Evolutionary conservation across 441 rosid genomes (phyloP).

Genomic region (Mallotus japonicus): DNA sequence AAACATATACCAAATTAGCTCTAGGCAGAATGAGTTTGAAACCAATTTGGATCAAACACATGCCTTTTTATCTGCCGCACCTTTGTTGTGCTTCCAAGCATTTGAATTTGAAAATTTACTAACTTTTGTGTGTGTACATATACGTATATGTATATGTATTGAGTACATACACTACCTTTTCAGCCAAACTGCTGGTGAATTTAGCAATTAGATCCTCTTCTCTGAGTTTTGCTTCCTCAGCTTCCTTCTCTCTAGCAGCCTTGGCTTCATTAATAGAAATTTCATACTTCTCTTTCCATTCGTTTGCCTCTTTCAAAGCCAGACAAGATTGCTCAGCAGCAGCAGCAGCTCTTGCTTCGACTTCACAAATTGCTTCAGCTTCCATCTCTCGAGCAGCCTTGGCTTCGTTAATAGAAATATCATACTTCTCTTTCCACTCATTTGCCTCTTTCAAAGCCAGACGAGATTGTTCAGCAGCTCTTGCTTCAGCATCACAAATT

Average conservation of each 20-base stretch:
- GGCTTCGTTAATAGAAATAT: constrained; percentile 16
- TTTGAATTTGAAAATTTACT: not conserved
- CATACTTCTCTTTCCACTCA: constrained; percentile 19
- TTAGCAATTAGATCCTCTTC: constrained; percentile 6
- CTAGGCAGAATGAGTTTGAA: not conserved
- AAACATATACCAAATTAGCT: not conserved
- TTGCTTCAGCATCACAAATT: constrained; percentile 2
- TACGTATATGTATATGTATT: no score
- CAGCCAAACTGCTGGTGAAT: constrained; percentile 14
- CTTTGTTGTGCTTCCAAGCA: not conserved
- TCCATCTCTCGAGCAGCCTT: constrained; percentile 3
- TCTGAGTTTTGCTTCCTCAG: constrained; percentile 3
- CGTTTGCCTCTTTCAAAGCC: constrained; percentile 14
- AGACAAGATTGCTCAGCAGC: constrained; percentile 3
- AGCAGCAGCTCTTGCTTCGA: not conserved
- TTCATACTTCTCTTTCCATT: constrained; percentile 20
- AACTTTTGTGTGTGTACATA: no score
- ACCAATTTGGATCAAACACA: not conserved
- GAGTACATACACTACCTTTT: constrained; percentile 12
- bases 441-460: constrained; percentile 12
- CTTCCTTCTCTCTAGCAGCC: constrained; percentile 6
- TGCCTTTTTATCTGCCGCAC: not conserved
- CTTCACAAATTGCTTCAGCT: not conserved
- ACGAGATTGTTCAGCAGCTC: constrained; percentile 5
- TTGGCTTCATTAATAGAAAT: constrained; percentile 12